Percentiles rank a stretch among this genome's conserved stretches.
Conservation (phyloP, 1,139 yeast species). For the Blastobotrys ciferrii region DNA sequence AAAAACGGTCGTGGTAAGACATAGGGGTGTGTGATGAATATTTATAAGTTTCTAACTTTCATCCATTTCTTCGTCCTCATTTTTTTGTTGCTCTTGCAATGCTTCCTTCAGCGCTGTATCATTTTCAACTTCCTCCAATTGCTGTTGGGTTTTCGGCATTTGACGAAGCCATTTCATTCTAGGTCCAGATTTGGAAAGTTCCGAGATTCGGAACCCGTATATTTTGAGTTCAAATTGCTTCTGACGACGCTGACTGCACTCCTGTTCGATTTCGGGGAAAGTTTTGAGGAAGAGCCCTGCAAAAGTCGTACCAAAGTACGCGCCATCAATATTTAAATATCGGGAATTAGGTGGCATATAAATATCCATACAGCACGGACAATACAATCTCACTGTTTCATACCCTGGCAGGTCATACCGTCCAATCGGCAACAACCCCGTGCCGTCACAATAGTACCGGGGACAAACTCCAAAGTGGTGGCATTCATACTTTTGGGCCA, state of each 20-base stretch:
- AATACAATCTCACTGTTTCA: constrained; percentile 86
- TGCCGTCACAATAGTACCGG: constrained; percentile 85
- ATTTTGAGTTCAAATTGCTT: constrained; percentile 68
- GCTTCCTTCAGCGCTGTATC: constrained; percentile 18
- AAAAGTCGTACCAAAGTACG: constrained; percentile 93
- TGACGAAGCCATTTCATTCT: constrained; percentile 93
- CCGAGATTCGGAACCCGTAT: constrained; percentile 84
- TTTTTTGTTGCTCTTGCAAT: constrained; percentile 1
- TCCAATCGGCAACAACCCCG: constrained; percentile 90
- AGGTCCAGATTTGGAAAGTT: constrained; percentile 75
- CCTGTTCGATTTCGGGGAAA: constrained; percentile 75
- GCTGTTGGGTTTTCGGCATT: constrained; percentile 23
- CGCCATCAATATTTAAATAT: constrained; percentile 88
- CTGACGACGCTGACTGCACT: constrained; percentile 49
- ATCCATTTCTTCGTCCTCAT: constrained; percentile 8
- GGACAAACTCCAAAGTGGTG: constrained; percentile 93
- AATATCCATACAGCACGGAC: constrained; percentile 92
- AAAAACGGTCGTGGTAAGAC: not conserved
- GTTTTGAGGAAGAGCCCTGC: constrained; percentile 88
- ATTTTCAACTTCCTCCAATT: constrained; percentile 24
- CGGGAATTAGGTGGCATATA: constrained; percentile 84
- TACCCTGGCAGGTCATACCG: constrained; percentile 86
- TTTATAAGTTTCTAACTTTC: constrained; percentile 2
- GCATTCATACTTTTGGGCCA: constrained; percentile 94
- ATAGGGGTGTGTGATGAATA: not conserved